phyloP scores from a whole-genome alignment of 257 asterid species.

The Striga asiatica region DNA sequence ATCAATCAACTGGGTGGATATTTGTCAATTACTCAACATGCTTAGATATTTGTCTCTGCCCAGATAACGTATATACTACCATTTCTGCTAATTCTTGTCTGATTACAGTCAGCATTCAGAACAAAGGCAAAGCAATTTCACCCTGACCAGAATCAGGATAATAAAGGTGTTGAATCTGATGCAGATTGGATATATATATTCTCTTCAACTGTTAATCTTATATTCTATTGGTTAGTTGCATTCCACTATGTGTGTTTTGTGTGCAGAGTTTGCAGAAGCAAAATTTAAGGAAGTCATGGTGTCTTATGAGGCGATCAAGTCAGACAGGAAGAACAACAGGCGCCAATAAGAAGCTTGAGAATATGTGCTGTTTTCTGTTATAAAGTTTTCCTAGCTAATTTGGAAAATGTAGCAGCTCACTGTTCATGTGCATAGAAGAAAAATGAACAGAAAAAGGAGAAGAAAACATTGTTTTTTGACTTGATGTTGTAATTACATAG shows the following conservation, averaged over 20 bases:
- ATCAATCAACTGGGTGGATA: too few species aligned
- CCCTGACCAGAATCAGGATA: slow-evolving; percentile 77
- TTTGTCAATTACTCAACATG: slow-evolving; percentile 25
- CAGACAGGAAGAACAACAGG: slow-evolving; percentile 47
- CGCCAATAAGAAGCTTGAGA: slow-evolving; percentile 4
- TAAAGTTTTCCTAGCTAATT: too few species aligned
- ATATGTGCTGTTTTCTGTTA: too few species aligned
- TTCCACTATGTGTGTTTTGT: neutral
- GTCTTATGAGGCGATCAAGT: slow-evolving; percentile 43
- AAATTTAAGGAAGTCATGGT: slow-evolving; percentile 75
- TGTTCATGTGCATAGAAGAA: too few species aligned
- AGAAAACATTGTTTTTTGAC: too few species aligned
- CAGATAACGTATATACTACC: slow-evolving; percentile 81
- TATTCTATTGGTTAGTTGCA: slow-evolving; percentile 8
- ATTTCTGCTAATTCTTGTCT: too few species aligned
- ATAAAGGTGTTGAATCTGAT: slow-evolving; percentile 37
- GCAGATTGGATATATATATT: neutral
- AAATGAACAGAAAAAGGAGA: too few species aligned
- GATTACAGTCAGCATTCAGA: slow-evolving; percentile 75
- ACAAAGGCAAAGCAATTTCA: slow-evolving; percentile 71
- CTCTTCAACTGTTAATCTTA: neutral
- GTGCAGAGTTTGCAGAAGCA: slow-evolving; percentile 71
- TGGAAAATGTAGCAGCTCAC: too few species aligned
- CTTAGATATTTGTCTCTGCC: slow-evolving; percentile 85
- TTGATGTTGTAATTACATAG: too few species aligned